Percentiles rank a stretch among this genome's conserved stretches.
Conservation (phyloP, 2,329 filamentous ascomycete genomes). For the Stemphylium beticola region DNA sequence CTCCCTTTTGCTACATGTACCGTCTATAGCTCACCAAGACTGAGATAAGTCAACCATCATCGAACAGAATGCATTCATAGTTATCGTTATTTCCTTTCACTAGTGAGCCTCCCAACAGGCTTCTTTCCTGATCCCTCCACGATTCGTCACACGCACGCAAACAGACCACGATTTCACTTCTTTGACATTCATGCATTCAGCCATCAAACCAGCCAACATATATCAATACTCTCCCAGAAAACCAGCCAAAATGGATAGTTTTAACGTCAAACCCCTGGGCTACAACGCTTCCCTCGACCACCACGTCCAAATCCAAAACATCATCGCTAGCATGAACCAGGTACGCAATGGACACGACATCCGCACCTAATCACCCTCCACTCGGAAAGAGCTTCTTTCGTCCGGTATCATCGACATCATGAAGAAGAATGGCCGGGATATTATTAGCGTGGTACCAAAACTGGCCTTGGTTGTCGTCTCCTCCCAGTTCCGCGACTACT, state of each 20-base stretch:
- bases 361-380: background rate
- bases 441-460: background rate
- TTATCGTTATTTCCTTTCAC: no score
- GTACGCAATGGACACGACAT: background rate
- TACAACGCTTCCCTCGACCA: background rate
- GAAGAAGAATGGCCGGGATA: background rate
- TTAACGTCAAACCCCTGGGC: background rate
- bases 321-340: background rate
- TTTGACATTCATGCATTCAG: no score
- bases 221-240: background rate
- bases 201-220: no score
- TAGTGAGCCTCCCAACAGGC: no score
- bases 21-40: no score
- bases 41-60: no score
- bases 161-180: no score
- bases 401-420: background rate
- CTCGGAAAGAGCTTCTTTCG: background rate
- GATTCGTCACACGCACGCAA: no score
- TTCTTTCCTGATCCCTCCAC: no score
- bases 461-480: constrained; percentile 2
- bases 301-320: background rate
- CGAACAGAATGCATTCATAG: no score
- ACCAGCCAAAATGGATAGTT: background rate
- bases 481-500: background rate
- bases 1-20: no score